Conservation (phyloP, 495 filamentous ascomycete species). For the Talaromyces proteolyticus region DNA sequence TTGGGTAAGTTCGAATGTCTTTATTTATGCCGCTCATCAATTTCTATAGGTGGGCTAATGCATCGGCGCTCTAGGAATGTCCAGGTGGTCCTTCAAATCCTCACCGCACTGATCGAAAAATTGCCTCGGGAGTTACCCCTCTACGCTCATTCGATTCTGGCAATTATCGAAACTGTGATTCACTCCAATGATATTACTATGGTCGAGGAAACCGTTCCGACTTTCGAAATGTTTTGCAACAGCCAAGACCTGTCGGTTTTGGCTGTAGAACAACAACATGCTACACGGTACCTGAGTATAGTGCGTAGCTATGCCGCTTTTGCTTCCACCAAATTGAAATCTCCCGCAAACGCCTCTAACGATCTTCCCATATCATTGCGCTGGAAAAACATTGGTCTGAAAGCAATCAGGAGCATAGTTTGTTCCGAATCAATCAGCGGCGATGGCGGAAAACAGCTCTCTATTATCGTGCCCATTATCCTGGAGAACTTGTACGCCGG, state of each 20-base stretch:
- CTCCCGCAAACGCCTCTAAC: constrained; percentile 28
- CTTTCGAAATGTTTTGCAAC: constrained; percentile 77
- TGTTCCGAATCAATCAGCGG: constrained; percentile 70
- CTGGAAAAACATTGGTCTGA: constrained; percentile 75
- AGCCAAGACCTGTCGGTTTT: constrained; percentile 74
- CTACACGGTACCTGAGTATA: constrained; percentile 74
- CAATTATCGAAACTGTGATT: constrained; percentile 71
- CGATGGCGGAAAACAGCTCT: constrained; percentile 66
- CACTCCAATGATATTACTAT: constrained; percentile 77
- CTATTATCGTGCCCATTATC: constrained; percentile 72
- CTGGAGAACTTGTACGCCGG: constrained; percentile 79
- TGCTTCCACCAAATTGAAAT: constrained; percentile 42
- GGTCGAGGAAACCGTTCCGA: constrained; percentile 79
- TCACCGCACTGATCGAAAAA: constrained; percentile 86
- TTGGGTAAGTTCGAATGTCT: constrained; percentile 54
- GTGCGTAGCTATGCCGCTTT: constrained; percentile 72
- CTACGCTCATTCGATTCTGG: constrained; percentile 73
- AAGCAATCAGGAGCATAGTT: constrained; percentile 72
- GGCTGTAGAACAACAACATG: constrained; percentile 74
- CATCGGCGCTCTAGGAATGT: constrained; percentile 58
- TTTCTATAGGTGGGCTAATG: neutral
- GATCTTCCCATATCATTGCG: constrained; percentile 73
- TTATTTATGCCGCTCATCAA: neutral
- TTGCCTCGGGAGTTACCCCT: constrained; percentile 82
- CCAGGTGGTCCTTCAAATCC: constrained; percentile 84